These are phyloP conservation scores for Apiospora phragmitis DNA, from an alignment of 2,329 filamentous ascomycete species.

Conservation along the genomic window DNA sequence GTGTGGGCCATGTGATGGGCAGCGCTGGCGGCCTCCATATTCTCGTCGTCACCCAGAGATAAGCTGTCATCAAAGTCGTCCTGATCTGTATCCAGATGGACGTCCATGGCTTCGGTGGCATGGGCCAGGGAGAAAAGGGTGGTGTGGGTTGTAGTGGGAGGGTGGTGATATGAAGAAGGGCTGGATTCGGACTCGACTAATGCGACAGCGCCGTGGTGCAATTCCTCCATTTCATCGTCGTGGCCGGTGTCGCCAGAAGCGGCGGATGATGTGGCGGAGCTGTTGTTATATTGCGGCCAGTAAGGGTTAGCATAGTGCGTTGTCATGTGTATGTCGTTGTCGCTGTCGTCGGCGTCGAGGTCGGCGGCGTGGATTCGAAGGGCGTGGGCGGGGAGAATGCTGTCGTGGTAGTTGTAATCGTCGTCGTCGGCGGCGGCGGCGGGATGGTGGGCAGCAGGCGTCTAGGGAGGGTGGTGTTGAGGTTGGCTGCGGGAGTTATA, in stretches of 20 bases:
- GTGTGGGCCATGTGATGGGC: constrained; percentile 30
- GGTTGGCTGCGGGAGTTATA: neutral
- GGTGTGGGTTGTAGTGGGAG: neutral
- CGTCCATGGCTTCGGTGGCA: neutral
- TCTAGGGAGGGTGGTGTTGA: neutral
- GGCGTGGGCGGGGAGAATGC: neutral
- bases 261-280: neutral
- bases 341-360: neutral
- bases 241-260: constrained; percentile 16
- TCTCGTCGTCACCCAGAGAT: constrained; percentile 18
- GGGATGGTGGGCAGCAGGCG: neutral
- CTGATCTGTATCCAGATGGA: neutral
- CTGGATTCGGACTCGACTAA: constrained; percentile 12
- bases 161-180: neutral
- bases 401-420: neutral
- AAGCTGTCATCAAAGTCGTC: neutral
- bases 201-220: constrained; percentile 28
- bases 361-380: neutral
- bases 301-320: neutral
- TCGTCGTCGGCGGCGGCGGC: neutral
- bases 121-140: neutral
- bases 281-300: constrained; percentile 4
- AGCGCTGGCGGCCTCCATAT: constrained; percentile 20
- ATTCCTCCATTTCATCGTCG: constrained; percentile 25
- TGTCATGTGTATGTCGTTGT: constrained; percentile 8